phyloP scores from a whole-genome alignment of 1,139 yeast species.

The Taphrina sp. region DNA sequence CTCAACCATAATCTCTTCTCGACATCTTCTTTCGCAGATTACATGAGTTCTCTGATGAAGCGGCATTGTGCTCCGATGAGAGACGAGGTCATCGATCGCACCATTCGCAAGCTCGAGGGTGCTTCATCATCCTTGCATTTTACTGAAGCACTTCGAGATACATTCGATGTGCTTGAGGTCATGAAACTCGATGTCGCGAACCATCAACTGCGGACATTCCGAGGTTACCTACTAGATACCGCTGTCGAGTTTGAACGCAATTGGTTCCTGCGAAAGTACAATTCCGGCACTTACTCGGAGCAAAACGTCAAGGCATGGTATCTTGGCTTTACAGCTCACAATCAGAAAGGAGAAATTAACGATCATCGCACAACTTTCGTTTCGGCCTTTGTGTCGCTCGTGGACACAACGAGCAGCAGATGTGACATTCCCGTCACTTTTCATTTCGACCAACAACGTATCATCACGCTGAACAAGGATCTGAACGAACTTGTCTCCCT shows the following conservation, averaged over 20 bases:
- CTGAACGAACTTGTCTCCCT: conserved; percentile 5
- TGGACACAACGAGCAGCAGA: neutral
- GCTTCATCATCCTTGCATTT: conserved; percentile 46
- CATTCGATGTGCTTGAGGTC: conserved; percentile 86
- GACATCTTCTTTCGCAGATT: conserved; percentile 63
- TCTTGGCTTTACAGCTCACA: neutral
- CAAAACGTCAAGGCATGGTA: conserved; percentile 9
- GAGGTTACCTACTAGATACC: conserved; percentile 82
- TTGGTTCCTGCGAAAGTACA: conserved; percentile 41
- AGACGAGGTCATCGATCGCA: conserved; percentile 82
- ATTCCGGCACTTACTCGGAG: conserved; percentile 1
- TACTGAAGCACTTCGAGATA: conserved; percentile 73
- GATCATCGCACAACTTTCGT: conserved; percentile 11
- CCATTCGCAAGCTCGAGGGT: conserved; percentile 60
- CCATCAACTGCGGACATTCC: conserved; percentile 80
- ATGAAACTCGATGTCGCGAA: conserved; percentile 91
- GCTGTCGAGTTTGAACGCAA: conserved; percentile 92
- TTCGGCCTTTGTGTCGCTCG: conserved; percentile 3
- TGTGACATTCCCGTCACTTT: conserved; percentile 8
- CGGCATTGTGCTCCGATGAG: conserved; percentile 95
- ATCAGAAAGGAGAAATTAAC: neutral
- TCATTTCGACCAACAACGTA: conserved; percentile 20
- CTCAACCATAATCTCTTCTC: conserved; percentile 66
- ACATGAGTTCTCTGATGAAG: conserved; percentile 71
- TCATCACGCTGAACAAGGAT: conserved; percentile 19